These are phyloP conservation scores for Colletotrichum horii DNA, from an alignment of 2,329 filamentous ascomycete genomes.

Conservation along the genomic window DNA sequence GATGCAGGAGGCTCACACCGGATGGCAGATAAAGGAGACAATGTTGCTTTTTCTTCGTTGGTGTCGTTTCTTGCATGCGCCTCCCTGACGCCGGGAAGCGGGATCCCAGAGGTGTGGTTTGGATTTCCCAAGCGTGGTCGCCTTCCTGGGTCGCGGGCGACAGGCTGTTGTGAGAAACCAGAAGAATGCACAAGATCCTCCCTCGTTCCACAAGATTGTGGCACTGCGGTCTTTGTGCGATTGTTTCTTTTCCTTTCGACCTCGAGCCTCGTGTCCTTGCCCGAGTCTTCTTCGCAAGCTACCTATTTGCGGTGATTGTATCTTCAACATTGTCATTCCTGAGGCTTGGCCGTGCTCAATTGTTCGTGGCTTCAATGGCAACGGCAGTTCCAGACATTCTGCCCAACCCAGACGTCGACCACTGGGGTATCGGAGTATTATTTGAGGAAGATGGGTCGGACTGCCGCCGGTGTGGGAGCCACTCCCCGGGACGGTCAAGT, in stretches of 20 bases:
- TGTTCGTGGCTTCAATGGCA: not conserved
- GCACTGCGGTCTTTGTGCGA: not conserved
- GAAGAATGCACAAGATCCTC: not conserved
- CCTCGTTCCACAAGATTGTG: not conserved
- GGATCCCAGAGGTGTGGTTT: slow-evolving; percentile 11
- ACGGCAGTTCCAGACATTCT: not conserved
- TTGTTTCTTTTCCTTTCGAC: not conserved
- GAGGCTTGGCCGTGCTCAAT: not conserved
- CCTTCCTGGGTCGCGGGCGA: not conserved
- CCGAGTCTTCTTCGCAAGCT: not conserved
- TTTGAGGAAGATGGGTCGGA: not conserved
- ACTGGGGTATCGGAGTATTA: not conserved
- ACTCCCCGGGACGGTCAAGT: not conserved
- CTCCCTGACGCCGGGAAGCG: not conserved
- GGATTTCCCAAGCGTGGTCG: not conserved
- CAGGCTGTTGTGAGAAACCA: not conserved
- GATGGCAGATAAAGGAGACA: not conserved
- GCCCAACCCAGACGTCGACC: not conserved
- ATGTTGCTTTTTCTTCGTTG: not conserved
- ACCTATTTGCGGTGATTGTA: not conserved
- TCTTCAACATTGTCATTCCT: not conserved
- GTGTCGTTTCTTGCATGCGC: not conserved
- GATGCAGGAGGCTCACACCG: slow-evolving; percentile 1
- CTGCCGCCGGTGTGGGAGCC: not conserved
- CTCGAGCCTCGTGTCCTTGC: not conserved